A percentile compares a stretch with the other conserved stretches of the same genome.
Conservation (phyloP, 225 moss, liverwort and hornwort species). For the Bryoerythrophyllum caledonicum region DNA sequence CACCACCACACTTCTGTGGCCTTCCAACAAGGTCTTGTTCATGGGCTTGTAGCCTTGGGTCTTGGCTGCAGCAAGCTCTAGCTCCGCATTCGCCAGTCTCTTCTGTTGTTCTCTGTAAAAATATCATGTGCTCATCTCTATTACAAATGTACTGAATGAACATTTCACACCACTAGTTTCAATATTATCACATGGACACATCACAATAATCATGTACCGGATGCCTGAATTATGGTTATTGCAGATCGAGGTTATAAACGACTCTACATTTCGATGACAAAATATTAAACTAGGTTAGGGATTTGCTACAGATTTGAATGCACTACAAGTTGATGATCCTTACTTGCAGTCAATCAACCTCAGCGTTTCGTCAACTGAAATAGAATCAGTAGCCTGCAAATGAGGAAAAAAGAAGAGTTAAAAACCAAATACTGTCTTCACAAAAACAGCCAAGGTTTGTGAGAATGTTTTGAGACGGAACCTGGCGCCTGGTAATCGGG, state of each 20-base stretch:
- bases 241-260: no score
- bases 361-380: constrained; percentile 83
- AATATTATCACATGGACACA: no score
- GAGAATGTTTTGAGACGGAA: constrained; percentile 20
- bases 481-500: constrained; percentile 56
- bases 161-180: neutral
- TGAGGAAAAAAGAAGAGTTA: neutral
- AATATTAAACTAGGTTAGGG: no score
- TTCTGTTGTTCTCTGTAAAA: constrained; percentile 73
- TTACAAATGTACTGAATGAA: neutral
- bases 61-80: constrained; percentile 82
- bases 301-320: neutral
- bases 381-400: constrained; percentile 61
- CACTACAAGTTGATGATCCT: constrained; percentile 20
- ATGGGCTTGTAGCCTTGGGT: constrained; percentile 71
- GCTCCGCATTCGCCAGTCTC: constrained; percentile 60
- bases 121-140: neutral
- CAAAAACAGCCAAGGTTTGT: neutral
- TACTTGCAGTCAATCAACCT: constrained; percentile 95
- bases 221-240: no score
- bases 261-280: no score
- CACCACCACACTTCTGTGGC: constrained; percentile 67
- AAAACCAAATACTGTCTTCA: neutral
- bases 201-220: no score
- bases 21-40: constrained; percentile 49